Percentiles rank a stretch among this genome's conserved stretches.
Conservation (phyloP, 345 rosid species). For the Cardiospermum halicacabum region DNA sequence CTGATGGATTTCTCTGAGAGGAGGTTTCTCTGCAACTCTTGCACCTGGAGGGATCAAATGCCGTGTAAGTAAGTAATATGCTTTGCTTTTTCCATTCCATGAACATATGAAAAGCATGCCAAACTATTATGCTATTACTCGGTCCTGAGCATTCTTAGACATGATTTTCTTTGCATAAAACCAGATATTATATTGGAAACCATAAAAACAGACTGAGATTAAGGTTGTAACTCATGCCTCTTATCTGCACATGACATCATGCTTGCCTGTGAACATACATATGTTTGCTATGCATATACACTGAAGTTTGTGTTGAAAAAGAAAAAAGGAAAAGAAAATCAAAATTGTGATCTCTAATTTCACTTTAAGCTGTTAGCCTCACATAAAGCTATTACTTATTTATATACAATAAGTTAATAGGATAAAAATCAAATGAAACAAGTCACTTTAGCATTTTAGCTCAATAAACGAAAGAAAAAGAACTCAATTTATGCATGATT, state of each 20-base stretch:
- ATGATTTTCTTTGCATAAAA: background rate
- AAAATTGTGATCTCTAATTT: background rate
- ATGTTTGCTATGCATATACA: background rate
- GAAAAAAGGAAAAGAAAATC: too few species aligned
- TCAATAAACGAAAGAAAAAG: background rate
- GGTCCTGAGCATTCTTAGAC: background rate
- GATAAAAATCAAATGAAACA: background rate
- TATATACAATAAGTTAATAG: background rate
- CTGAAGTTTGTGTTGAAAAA: background rate
- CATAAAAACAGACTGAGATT: background rate
- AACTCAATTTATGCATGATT: background rate
- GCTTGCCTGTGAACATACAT: background rate
- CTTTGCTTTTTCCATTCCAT: background rate
- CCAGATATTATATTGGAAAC: background rate
- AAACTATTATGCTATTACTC: background rate
- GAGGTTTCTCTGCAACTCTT: conserved; percentile 33
- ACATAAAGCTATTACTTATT: background rate
- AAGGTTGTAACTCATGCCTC: background rate
- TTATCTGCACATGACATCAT: background rate
- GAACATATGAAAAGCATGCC: conserved; percentile 5
- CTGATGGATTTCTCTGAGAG: conserved; percentile 26
- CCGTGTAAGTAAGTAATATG: conserved; percentile 13
- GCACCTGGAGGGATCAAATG: conserved; percentile 42
- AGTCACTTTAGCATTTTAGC: background rate
- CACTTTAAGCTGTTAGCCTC: background rate